A percentile compares a stretch with the other conserved stretches of the same genome.
phyloP scores from a whole-genome alignment of 2,329 filamentous ascomycete species.

The Botryotinia globosa region DNA sequence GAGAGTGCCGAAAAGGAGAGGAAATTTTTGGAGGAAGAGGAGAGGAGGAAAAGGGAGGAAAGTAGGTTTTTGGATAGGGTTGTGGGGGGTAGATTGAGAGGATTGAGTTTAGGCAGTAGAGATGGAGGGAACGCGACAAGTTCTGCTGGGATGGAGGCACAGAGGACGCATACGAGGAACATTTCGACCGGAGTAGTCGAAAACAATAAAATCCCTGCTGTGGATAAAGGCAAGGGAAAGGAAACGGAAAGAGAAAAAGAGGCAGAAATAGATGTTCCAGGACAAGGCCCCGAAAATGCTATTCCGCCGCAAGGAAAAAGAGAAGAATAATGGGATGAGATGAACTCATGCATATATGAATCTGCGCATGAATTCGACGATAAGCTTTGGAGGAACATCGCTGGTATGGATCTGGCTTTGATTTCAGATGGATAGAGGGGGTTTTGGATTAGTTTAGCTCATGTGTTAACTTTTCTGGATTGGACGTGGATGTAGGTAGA shows the following conservation, averaged over 20 bases:
- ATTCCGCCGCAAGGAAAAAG: background rate
- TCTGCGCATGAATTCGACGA: background rate
- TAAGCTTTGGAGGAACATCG: background rate
- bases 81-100: background rate
- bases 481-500: background rate
- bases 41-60: background rate
- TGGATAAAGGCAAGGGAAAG: background rate
- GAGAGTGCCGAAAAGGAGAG: conserved; percentile 9
- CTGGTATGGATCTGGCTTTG: background rate
- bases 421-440: background rate
- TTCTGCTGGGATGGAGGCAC: too few relatives aligned
- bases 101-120: background rate
- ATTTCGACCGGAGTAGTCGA: background rate
- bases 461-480: background rate
- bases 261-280: background rate
- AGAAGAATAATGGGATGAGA: background rate
- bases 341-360: background rate
- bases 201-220: background rate
- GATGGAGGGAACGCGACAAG: background rate
- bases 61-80: background rate
- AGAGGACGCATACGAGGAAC: background rate
- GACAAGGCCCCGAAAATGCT: background rate
- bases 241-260: background rate
- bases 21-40: background rate
- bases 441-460: background rate